phyloP scores from a whole-genome alignment of 192 early-diverging fungal genomes.

The Rhizophlyctis rosea region DNA sequence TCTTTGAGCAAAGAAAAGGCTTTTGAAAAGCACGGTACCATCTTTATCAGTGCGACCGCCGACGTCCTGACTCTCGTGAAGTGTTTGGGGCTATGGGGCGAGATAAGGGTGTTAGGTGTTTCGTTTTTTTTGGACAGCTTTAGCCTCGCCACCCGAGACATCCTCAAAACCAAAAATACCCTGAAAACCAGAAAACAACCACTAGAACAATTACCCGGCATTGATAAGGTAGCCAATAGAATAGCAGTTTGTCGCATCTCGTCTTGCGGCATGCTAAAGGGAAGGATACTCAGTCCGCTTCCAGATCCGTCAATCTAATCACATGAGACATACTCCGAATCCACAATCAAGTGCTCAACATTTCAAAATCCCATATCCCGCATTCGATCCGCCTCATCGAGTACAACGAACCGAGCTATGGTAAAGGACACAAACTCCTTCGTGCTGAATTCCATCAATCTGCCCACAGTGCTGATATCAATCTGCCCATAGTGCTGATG shows the following conservation, averaged over 20 bases:
- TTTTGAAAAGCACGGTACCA: conserved; percentile 62
- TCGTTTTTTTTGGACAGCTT: no score
- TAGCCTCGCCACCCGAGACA: no score
- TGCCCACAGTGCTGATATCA: no score
- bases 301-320: no score
- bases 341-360: conserved; percentile 59
- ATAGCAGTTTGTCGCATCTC: conserved; percentile 74
- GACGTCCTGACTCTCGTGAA: conserved; percentile 89
- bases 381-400: conserved; percentile 95
- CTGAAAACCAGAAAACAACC: no score
- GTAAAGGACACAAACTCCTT: conserved; percentile 76
- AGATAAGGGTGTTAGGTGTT: no score
- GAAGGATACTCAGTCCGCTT: no score
- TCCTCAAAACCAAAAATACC: no score
- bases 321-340: no score
- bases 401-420: conserved; percentile 48
- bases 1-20: not conserved
- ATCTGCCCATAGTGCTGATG: no score
- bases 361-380: conserved; percentile 95
- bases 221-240: conserved; percentile 90
- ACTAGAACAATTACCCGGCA: no score
- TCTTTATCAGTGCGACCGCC: conserved; percentile 96
- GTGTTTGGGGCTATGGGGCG: conserved; percentile 68
- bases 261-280: conserved; percentile 20
- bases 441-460: conserved; percentile 83